phyloP scores from a whole-genome alignment of 768 basidiomycete species.

The Collybia nuda region DNA sequence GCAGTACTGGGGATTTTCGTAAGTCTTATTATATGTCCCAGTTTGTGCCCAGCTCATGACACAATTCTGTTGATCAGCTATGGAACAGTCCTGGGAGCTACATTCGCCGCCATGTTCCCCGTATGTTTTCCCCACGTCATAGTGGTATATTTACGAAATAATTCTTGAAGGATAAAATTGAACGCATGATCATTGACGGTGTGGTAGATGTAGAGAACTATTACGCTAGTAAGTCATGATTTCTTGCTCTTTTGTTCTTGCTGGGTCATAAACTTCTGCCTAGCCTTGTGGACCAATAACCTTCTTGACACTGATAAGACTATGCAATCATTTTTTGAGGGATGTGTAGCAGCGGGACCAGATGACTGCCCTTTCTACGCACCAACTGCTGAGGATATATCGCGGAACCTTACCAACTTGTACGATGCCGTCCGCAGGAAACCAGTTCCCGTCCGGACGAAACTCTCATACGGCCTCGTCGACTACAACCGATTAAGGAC shows the following conservation, averaged over 20 bases:
- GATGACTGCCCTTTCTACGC: constrained; percentile 36
- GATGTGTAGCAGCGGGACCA: constrained; percentile 38
- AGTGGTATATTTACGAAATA: neutral
- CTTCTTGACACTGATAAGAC: constrained; percentile 36
- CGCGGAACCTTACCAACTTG: constrained; percentile 31
- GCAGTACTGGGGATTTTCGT: constrained; percentile 31
- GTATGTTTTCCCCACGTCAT: constrained; percentile 8
- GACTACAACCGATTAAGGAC: constrained; percentile 31
- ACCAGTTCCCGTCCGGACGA: constrained; percentile 33
- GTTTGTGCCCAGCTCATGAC: neutral
- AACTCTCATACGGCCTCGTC: constrained; percentile 31
- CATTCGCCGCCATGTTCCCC: constrained; percentile 27
- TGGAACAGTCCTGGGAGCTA: constrained; percentile 25
- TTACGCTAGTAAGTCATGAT: constrained; percentile 27
- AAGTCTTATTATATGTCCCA: constrained; percentile 1
- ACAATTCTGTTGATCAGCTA: constrained; percentile 13
- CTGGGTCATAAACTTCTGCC: neutral
- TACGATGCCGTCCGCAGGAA: constrained; percentile 25
- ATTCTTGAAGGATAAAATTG: constrained; percentile 31
- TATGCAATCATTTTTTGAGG: constrained; percentile 32
- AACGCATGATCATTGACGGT: constrained; percentile 37
- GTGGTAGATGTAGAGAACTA: constrained; percentile 42
- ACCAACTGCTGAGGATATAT: constrained; percentile 29
- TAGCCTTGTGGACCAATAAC: constrained; percentile 34
- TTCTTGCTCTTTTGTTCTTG: neutral